Base-by-base conservation (phyloP, 2,329 filamentous ascomycete species). In the Trichoderma guizhouense region DNA sequence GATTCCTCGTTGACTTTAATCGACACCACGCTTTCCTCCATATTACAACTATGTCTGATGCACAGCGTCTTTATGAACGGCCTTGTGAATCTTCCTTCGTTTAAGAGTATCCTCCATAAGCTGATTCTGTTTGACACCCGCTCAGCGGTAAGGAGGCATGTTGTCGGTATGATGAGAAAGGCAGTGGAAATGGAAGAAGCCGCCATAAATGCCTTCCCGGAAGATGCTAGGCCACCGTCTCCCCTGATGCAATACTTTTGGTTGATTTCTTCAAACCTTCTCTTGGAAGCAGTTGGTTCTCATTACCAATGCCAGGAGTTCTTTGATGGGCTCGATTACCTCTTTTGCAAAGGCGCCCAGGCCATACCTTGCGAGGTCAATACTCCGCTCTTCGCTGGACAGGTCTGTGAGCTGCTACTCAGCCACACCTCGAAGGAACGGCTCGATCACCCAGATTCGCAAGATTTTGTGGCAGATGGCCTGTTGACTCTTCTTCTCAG, bases 301-400 rank as follows among this genome's bases (percentile, higher is more conserved):
- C 78, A 81, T 34, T 71, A 69, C 30, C 81, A 82, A 28, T 86
- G 85, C 71, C 80, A 84, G 28, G 85, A 88, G 63, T 76, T 86
- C 18, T 84, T 89, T 67, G 74, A 75, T 3, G 74, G 87, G 21
- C 79, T 83, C 36, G 77, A 82, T 24, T 76, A 77, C 5, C 77
- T 88, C 21, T 80, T 87, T 39, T 77, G 78, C 64, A 81, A 78
- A 39, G 76, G 86, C 34, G 71, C 70, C 6, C 60, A 36, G 3
- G 67, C 65, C 34, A 74, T 72, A 18, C 73, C 76, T n/a, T 79
- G 80, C 9, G 79, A 81, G 5, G 75, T 81, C 5, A 71, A 80
- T 18, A 74, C 81, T 2, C 72, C 75, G 6, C 68, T 71, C 6
- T 75, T 85, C 69, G 76, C 81, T 9, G 69, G 77, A 32, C 74